These are phyloP conservation scores for Rhynchospora breviuscula DNA, from an alignment of 176 grass and related monocot species.

Conservation along the genomic window DNA sequence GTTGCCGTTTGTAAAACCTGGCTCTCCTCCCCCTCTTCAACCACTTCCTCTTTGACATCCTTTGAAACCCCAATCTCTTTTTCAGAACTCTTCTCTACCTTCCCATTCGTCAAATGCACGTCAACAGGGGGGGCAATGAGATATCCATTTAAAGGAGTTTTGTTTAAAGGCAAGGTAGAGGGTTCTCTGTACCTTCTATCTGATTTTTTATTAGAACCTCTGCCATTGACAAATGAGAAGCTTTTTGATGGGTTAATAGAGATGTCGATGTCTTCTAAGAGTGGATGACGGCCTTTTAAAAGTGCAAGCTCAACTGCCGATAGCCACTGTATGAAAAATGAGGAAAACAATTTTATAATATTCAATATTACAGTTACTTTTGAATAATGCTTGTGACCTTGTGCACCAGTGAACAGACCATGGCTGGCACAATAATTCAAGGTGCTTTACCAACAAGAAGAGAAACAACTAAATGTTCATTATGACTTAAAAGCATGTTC, in stretches of 20 bases:
- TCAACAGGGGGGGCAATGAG: slow-evolving; percentile 40
- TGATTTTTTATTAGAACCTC: slow-evolving; percentile 1
- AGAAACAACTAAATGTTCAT: neutral
- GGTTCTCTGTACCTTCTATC: neutral
- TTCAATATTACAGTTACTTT: slow-evolving; percentile 3
- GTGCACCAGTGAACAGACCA: neutral
- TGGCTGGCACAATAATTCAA: neutral
- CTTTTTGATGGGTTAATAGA: slow-evolving; percentile 80
- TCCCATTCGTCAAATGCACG: slow-evolving; percentile 34
- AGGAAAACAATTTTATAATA: slow-evolving; percentile 27
- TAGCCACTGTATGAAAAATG: slow-evolving; percentile 62
- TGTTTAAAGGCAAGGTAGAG: slow-evolving; percentile 3
- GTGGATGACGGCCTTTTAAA: slow-evolving; percentile 92
- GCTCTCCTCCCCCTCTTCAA: slow-evolving; percentile 57
- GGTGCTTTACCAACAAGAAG: neutral
- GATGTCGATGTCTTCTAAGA: slow-evolving; percentile 85
- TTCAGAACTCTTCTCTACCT: slow-evolving; percentile 6
- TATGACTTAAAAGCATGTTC: neutral
- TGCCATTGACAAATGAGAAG: slow-evolving; percentile 45
- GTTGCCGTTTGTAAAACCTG: slow-evolving; percentile 63
- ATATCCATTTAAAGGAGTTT: slow-evolving; percentile 26
- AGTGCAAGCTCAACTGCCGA: slow-evolving; percentile 87
- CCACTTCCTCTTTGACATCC: slow-evolving; percentile 32
- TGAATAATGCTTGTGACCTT: neutral
- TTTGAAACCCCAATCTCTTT: neutral